Base-by-base conservation (phyloP, 1,139 yeast species). In the Pichia sp. region DNA sequence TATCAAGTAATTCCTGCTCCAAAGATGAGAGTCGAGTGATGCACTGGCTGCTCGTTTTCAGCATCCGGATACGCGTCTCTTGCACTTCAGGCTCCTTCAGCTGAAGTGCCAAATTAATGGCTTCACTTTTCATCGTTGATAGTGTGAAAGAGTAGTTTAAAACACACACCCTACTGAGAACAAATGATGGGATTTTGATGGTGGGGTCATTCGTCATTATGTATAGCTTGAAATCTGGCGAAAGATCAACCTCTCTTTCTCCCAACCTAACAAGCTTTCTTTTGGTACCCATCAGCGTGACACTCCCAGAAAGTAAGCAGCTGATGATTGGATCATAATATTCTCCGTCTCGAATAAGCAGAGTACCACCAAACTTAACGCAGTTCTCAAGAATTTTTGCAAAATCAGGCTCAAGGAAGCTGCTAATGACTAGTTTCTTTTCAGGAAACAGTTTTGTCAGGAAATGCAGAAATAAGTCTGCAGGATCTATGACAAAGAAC, bases 291-390 rank as follows among this genome's bases (percentile, higher is more conserved):
- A 79, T 67, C 23, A 68, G 64, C 29, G 67, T 69, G 27, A 74
- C 66, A 42, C 85, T 94, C 30, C 64, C 63, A 36, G 76, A 67
- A 30, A 91, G 59, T 2, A 88, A 57, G 0, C 80, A 66, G 40
- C 74, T 74, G 17, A 88, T 53, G 11, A 83, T 60, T 0, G 96
- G 94, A 54, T 88, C 91, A 51, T 74, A 76, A 47, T 69, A 63
- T 51, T 88, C 96, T 3, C 88, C 86, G 57, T 88, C 93, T 48
- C 74, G 76, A 22, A 88, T 69, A 11, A 88, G 53, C 9, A 88
- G 62, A 0, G 72, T 53, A 5, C 86, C 87, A 8, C 98, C 97
- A 64, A 88, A 88, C 42, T 93, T 64, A 20, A 88, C 56, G 0
- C 94, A 79, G 51, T 86, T 82, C 52, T 86, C 95, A 19, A 88